Evolutionary conservation across 306 rosid species (phyloP).

Genomic region (Vicia villosa): DNA sequence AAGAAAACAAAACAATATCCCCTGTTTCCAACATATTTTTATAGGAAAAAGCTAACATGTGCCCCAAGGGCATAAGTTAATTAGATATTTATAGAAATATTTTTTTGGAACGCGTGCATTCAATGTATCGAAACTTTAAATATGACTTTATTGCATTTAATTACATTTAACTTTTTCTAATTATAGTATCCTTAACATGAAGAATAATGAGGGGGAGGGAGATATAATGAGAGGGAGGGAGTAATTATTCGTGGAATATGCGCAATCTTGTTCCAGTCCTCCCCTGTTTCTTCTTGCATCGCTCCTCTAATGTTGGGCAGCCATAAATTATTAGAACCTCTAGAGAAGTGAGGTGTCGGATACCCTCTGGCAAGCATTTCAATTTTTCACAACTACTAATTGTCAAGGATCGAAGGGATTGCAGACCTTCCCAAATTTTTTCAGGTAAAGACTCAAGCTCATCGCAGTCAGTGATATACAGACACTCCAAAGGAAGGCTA

Average conservation of each 20-base stretch:
- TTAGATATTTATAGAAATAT: too few species aligned
- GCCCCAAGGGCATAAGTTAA: too few species aligned
- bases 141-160: too few species aligned
- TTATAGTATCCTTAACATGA: too few species aligned
- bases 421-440: neutral
- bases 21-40: too few species aligned
- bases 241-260: neutral
- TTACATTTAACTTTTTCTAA: too few species aligned
- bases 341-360: neutral
- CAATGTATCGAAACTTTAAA: too few species aligned
- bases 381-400: fast-evolving
- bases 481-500: neutral
- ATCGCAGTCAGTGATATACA: fast-evolving
- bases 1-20: too few species aligned
- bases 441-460: neutral
- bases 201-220: too few species aligned
- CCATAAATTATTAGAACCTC: fast-evolving
- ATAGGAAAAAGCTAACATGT: too few species aligned
- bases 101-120: too few species aligned
- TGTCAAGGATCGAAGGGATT: neutral
- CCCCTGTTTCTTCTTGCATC: neutral
- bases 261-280: neutral
- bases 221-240: too few species aligned
- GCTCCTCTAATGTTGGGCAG: neutral
- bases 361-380: constrained; percentile 6